phyloP scores from a whole-genome alignment of 306 rosid genomes.

The Citrullus mucosospermus region DNA sequence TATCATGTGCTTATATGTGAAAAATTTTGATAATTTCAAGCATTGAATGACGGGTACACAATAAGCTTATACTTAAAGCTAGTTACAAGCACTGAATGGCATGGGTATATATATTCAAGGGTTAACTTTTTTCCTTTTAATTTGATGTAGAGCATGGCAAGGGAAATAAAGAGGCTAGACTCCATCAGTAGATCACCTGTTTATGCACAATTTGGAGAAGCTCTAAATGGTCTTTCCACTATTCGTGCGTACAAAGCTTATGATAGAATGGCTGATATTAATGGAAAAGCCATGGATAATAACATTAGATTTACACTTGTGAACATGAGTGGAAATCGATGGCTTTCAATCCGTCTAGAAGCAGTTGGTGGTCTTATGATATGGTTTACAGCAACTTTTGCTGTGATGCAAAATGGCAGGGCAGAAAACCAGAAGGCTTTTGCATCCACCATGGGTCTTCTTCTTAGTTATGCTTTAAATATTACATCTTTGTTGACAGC shows the following conservation, averaged over 20 bases:
- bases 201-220: constrained; percentile 95
- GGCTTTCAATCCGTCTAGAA: constrained; percentile 38
- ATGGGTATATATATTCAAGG: background rate
- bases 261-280: constrained; percentile 80
- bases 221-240: constrained; percentile 71
- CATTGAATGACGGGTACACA: background rate
- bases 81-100: too few species aligned
- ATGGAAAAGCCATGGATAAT: constrained; percentile 34
- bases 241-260: constrained; percentile 91
- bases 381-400: constrained; percentile 40
- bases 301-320: constrained; percentile 30
- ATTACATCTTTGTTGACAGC: constrained; percentile 64
- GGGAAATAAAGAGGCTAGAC: constrained; percentile 88
- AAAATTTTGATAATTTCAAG: background rate
- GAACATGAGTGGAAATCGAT: constrained; percentile 34
- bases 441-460: constrained; percentile 41
- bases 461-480: constrained; percentile 72
- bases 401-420: constrained; percentile 38
- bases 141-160: constrained; percentile 61
- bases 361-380: constrained; percentile 36
- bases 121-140: constrained; percentile 1
- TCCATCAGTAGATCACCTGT: constrained; percentile 90
- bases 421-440: constrained; percentile 32
- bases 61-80: background rate
- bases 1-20: background rate